These are phyloP conservation scores for Boletus speciosus DNA, from an alignment of 768 basidiomycete genomes.

Conservation along the genomic window DNA sequence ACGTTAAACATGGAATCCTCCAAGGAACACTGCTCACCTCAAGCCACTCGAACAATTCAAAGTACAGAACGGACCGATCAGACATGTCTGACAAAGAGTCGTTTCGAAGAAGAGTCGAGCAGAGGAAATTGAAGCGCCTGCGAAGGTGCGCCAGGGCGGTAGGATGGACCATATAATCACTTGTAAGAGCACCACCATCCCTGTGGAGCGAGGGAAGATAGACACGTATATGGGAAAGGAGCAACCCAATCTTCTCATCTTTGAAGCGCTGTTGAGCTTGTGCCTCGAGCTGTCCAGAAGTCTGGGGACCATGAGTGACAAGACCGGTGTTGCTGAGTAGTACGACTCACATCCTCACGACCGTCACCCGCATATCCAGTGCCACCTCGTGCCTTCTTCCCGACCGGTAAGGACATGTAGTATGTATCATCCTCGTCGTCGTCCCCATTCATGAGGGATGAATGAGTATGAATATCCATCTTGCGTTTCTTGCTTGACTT, in stretches of 20 bases:
- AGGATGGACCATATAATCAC: conserved; percentile 91
- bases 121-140: conserved; percentile 84
- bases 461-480: conserved; percentile 27
- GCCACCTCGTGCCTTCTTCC: conserved; percentile 73
- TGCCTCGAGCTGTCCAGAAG: conserved; percentile 77
- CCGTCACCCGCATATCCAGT: conserved; percentile 83
- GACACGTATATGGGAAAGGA: conserved; percentile 70
- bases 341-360: conserved; percentile 74
- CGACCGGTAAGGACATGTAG: conserved; percentile 38
- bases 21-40: conserved; percentile 50
- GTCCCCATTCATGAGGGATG: conserved; percentile 32
- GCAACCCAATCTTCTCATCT: conserved; percentile 67
- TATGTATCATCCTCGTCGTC: conserved; percentile 57
- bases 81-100: conserved; percentile 96
- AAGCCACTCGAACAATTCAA: conserved; percentile 88
- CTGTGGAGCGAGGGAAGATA: conserved; percentile 83
- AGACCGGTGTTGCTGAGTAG: not conserved
- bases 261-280: conserved; percentile 65
- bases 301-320: conserved; percentile 41
- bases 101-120: conserved; percentile 81
- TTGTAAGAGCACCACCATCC: conserved; percentile 69
- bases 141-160: conserved; percentile 90
- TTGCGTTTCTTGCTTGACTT: conserved; percentile 43
- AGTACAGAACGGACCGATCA: conserved; percentile 79
- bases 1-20: not conserved